Percentiles rank a stretch among this genome's conserved stretches.
These are phyloP conservation scores for Epithele typhae DNA, from an alignment of 768 basidiomycete species.

Conservation along the genomic window DNA sequence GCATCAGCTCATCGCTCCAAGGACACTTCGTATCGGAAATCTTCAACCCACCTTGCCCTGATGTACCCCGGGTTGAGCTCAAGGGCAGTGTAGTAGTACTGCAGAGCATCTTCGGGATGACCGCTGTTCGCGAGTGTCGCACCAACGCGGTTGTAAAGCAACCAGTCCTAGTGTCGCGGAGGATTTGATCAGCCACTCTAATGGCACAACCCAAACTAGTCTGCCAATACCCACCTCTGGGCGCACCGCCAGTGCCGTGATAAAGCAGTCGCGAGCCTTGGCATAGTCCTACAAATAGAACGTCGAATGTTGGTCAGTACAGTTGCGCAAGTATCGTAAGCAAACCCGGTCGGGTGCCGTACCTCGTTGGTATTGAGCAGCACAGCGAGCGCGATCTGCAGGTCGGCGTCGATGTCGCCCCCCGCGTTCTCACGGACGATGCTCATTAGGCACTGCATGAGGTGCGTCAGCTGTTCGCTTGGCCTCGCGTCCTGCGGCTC, in stretches of 20 bases:
- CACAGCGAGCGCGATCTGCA: conserved; percentile 92
- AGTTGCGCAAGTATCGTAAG: too few species aligned
- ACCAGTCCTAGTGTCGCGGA: conserved; percentile 65
- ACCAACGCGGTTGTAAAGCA: conserved; percentile 89
- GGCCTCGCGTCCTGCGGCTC: conserved; percentile 26
- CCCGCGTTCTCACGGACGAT: conserved; percentile 64
- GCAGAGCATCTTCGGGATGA: conserved; percentile 70
- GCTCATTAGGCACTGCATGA: conserved; percentile 76
- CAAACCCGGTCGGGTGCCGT: background rate
- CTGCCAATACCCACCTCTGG: conserved; percentile 76
- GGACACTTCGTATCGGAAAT: background rate
- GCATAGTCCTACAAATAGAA: conserved; percentile 62
- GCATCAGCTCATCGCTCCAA: background rate
- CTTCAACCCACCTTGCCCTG: conserved; percentile 64
- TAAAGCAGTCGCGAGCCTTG: conserved; percentile 94
- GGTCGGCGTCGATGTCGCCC: conserved; percentile 81
- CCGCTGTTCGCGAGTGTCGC: conserved; percentile 93
- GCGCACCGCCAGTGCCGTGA: conserved; percentile 77
- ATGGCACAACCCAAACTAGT: background rate
- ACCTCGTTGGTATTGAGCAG: conserved; percentile 91
- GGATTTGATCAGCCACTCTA: background rate
- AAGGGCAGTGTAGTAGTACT: conserved; percentile 83
- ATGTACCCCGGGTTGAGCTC: conserved; percentile 88
- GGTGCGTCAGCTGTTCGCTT: conserved; percentile 39
- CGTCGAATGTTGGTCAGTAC: too few species aligned